Percentiles rank a stretch among this genome's conserved stretches.
Evolutionary conservation across 2,329 filamentous ascomycete species (phyloP).

Genomic region (Aspergillus brasiliensis): DNA sequence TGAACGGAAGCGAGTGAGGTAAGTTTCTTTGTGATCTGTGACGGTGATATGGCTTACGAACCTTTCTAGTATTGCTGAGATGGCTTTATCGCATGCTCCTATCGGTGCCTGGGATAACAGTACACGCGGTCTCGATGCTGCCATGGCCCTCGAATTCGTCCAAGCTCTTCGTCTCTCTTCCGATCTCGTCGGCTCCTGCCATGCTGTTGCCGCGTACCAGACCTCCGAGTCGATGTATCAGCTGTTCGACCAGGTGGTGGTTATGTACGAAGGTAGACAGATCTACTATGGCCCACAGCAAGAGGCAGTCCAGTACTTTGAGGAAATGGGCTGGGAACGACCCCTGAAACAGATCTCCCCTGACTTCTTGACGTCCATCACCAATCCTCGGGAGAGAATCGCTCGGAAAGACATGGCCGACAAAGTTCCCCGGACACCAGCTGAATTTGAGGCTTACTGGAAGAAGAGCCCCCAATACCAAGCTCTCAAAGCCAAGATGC

Average conservation of each 20-base stretch:
- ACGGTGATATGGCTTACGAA: not conserved
- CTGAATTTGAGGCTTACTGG: constrained; percentile 59
- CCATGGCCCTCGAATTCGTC: constrained; percentile 51
- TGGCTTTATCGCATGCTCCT: constrained; percentile 42
- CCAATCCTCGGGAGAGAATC: constrained; percentile 61
- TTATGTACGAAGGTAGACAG: constrained; percentile 58
- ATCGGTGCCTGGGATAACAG: constrained; percentile 43
- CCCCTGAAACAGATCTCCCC: constrained; percentile 10
- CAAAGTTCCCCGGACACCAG: constrained; percentile 64
- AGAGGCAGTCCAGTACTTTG: constrained; percentile 64
- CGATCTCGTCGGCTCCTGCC: constrained; percentile 38
- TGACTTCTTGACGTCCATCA: constrained; percentile 34
- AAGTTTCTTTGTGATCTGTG: not conserved
- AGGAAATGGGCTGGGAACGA: constrained; percentile 55
- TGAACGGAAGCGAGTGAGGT: constrained; percentile 55
- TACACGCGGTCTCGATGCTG: constrained; percentile 47
- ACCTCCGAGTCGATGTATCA: constrained; percentile 13
- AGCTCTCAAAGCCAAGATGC: constrained; percentile 2
- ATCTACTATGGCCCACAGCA: constrained; percentile 55
- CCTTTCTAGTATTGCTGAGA: constrained; percentile 54
- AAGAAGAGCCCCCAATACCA: constrained; percentile 7
- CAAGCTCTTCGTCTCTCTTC: constrained; percentile 40
- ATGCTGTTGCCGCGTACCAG: constrained; percentile 45
- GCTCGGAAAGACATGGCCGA: constrained; percentile 53
- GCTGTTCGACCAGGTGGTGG: constrained; percentile 63